A percentile compares a stretch with the other conserved stretches of the same genome.
Conservation (phyloP, 164 flowering plant genomes). For the Vitis rotundifolia region DNA sequence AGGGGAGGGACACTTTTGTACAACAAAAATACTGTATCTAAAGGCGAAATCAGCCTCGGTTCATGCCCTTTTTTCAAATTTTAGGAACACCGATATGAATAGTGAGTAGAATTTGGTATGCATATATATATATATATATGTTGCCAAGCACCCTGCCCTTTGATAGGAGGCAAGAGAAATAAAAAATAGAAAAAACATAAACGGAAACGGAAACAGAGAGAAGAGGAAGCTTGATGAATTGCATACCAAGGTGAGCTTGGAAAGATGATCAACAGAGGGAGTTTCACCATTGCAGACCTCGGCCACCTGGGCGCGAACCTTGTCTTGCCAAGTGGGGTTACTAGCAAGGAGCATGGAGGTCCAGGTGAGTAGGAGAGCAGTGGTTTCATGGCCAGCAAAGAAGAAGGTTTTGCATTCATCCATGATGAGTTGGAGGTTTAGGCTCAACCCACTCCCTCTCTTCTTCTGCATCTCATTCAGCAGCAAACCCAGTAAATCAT, state of each 20-base stretch:
- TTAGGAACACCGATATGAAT: too few relatives aligned
- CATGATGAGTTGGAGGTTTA: conserved; percentile 70
- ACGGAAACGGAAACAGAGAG: not conserved
- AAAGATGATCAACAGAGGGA: conserved; percentile 71
- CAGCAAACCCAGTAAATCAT: conserved; percentile 81
- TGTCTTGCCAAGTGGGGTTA: conserved; percentile 91
- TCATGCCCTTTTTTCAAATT: not conserved
- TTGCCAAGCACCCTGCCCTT: too few relatives aligned
- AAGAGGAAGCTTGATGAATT: not conserved
- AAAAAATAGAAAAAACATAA: not conserved
- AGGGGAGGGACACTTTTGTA: not conserved
- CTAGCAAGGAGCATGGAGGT: conserved; percentile 86
- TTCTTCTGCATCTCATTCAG: conserved; percentile 73
- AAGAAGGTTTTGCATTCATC: conserved; percentile 98
- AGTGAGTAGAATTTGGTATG: too few relatives aligned
- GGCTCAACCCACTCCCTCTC: conserved; percentile 36
- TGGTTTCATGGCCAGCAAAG: conserved; percentile 95
- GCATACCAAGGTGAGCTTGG: conserved; percentile 75
- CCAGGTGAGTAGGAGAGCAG: conserved; percentile 93
- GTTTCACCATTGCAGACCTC: conserved; percentile 54
- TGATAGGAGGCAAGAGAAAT: not conserved
- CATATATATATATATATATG: too few relatives aligned
- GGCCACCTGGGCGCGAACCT: conserved; percentile 61
- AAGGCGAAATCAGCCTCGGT: too few relatives aligned
- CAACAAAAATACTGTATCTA: too few relatives aligned